phyloP scores from a whole-genome alignment of 345 rosid genomes.

The Populus pruinosa region DNA sequence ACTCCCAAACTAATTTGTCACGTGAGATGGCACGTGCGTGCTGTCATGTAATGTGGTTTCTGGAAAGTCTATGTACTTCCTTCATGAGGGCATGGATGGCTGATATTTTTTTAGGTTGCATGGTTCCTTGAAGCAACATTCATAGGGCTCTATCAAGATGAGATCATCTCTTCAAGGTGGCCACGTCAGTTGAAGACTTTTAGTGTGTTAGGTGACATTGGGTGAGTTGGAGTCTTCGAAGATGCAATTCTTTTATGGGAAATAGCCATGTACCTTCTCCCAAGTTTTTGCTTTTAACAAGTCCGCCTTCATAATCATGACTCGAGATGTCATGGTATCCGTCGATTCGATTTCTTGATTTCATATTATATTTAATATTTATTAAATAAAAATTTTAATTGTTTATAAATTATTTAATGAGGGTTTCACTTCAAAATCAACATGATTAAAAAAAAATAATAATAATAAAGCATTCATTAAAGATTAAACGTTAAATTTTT shows the following conservation, averaged over 20 bases:
- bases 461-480: too few species aligned
- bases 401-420: too few species aligned
- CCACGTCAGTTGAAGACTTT: conserved; percentile 9
- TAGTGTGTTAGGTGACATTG: conserved; percentile 16
- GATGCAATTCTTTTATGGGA: neutral
- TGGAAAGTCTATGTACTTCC: neutral
- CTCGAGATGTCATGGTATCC: too few species aligned
- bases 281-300: neutral
- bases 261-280: neutral
- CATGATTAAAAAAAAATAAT: fast-evolving
- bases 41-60: neutral
- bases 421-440: too few species aligned
- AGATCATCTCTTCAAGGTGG: conserved; percentile 8
- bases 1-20: neutral
- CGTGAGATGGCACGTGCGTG: conserved; percentile 20
- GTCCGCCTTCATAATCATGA: neutral
- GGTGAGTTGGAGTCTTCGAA: neutral
- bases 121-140: conserved; percentile 15
- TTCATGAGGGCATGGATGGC: neutral
- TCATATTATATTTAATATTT: too few species aligned
- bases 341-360: too few species aligned
- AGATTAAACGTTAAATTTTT: too few species aligned
- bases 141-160: neutral
- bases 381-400: too few species aligned
- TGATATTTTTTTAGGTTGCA: neutral